Evolutionary conservation across 73 alveolate species (phyloP), one percentile per base, ranked within the genome.

Genomic region (Paramecium tetraurelia): DNA sequence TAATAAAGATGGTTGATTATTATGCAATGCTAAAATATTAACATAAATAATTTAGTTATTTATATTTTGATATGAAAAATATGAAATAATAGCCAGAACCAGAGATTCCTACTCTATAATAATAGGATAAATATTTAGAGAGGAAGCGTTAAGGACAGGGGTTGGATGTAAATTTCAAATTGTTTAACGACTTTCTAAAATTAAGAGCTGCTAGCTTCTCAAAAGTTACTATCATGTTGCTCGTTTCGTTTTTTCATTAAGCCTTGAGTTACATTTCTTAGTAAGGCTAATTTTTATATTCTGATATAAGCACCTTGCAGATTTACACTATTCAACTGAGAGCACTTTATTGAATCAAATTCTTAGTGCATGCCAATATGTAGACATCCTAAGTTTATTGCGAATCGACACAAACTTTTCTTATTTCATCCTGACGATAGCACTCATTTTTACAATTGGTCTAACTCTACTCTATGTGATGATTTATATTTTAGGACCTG

Each of bases 71-170:
- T 48, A 48, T 48, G 4, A 16, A 59, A 63, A 12, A 63, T 63
- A 63, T 63, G 84, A 63, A 63, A 31, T 31, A 63, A 27, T 63
- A 63, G 46, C 84, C 58, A 36, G 86, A 72, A 36, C 86, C 86
- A 35, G 86, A 20, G 29, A 72, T 72, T 14, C 90, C 90, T 21
- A 80, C 90, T 8, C 90, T 80, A 1, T 46, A 80, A 22, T 80
- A 44, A 46, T 46, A 80, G 48, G 76, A 80, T 18, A 80, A 63
- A 43, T 80, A 80, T 7, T 35, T 80, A 20, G 48, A 80, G 43
- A 22, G 24, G 38, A 44, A 44, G 33, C 46, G 90, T 0, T 38
- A 40, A 24, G 75, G 43, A 22, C 14, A 40, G 4, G 75, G 76
- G 11, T 35, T 80, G 24, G 90, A 80, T 0, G 48, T 27, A 21